Evolutionary conservation across 495 filamentous ascomycete species (phyloP).

Genomic region (Hypoxylon perforatum): DNA sequence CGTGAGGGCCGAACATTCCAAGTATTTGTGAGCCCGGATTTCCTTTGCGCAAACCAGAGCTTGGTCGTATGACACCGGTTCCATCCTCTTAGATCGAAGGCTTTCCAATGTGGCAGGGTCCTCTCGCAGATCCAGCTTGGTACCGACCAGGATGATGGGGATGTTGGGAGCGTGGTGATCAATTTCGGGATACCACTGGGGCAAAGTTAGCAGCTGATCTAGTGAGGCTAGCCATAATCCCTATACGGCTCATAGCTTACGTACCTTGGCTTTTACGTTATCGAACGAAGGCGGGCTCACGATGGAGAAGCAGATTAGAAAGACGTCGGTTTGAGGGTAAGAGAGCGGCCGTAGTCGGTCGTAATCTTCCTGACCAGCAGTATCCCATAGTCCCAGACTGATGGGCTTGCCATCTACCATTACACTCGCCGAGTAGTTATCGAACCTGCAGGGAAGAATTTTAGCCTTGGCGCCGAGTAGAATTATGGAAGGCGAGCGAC

Average conservation of each 20-base stretch:
- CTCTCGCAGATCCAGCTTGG: slow-evolving; percentile 95
- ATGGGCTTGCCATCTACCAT: slow-evolving; percentile 99
- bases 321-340: slow-evolving; percentile 98
- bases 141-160: slow-evolving; percentile 96
- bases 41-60: slow-evolving; percentile 87
- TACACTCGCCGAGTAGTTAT: slow-evolving; percentile 98
- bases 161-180: slow-evolving; percentile 95
- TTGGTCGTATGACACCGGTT: slow-evolving; percentile 89
- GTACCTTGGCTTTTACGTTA: slow-evolving; percentile 95
- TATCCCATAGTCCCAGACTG: slow-evolving; percentile 98
- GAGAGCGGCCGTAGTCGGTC: slow-evolving; percentile 94
- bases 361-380: slow-evolving; percentile 98
- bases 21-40: slow-evolving; percentile 92
- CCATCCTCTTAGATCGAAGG: slow-evolving; percentile 87
- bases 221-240: neutral
- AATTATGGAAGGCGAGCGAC: slow-evolving; percentile 50
- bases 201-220: slow-evolving; percentile 19
- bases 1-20: slow-evolving; percentile 98
- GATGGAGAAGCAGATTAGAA: slow-evolving; percentile 98
- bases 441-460: slow-evolving; percentile 75
- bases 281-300: slow-evolving; percentile 97
- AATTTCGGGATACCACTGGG: slow-evolving; percentile 95
- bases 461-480: slow-evolving; percentile 48
- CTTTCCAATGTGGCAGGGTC: slow-evolving; percentile 82
- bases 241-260: slow-evolving; percentile 25